Evolutionary conservation across 805 yeast genomes (phyloP).

Genomic region (Dipodascus geniculatus): DNA sequence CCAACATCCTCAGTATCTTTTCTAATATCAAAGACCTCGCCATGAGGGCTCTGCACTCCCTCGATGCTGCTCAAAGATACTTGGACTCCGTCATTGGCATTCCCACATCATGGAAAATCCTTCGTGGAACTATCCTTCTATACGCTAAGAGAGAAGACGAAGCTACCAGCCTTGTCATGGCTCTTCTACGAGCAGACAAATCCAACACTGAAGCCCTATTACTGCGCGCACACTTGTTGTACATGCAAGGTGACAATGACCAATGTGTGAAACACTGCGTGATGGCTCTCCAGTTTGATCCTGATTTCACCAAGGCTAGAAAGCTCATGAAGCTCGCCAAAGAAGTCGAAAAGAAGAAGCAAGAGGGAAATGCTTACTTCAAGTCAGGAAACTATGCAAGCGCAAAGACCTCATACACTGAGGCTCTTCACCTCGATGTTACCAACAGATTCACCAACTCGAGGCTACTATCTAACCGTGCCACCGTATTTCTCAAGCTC

Average conservation of each 20-base stretch:
- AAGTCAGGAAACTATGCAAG: slow-evolving; percentile 49
- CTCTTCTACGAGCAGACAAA: slow-evolving; percentile 25
- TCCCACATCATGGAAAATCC: slow-evolving; percentile 27
- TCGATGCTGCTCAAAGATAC: slow-evolving; percentile 27
- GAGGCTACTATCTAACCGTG: slow-evolving; percentile 67
- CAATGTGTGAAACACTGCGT: slow-evolving; percentile 27
- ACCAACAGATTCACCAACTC: slow-evolving; percentile 37
- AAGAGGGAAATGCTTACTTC: slow-evolving; percentile 59
- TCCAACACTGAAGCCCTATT: slow-evolving; percentile 30
- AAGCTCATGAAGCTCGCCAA: slow-evolving; percentile 20
- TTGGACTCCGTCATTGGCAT: slow-evolving; percentile 24
- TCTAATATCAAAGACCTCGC: background rate
- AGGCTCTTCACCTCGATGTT: slow-evolving; percentile 58
- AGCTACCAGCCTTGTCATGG: slow-evolving; percentile 27
- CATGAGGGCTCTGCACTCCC: slow-evolving; percentile 16
- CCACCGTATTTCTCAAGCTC: slow-evolving; percentile 69
- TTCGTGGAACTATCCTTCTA: slow-evolving; percentile 21
- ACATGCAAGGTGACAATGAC: slow-evolving; percentile 28
- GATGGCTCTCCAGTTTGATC: slow-evolving; percentile 31
- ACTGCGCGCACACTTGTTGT: slow-evolving; percentile 27
- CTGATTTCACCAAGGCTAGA: slow-evolving; percentile 28
- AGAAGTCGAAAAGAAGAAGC: slow-evolving; percentile 24
- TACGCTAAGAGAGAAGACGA: slow-evolving; percentile 23
- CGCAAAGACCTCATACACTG: slow-evolving; percentile 62
- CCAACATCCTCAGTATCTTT: slow-evolving; percentile 17